Conservation (phyloP, 148 eudicot species). For the Rhododendron mucronatum region DNA sequence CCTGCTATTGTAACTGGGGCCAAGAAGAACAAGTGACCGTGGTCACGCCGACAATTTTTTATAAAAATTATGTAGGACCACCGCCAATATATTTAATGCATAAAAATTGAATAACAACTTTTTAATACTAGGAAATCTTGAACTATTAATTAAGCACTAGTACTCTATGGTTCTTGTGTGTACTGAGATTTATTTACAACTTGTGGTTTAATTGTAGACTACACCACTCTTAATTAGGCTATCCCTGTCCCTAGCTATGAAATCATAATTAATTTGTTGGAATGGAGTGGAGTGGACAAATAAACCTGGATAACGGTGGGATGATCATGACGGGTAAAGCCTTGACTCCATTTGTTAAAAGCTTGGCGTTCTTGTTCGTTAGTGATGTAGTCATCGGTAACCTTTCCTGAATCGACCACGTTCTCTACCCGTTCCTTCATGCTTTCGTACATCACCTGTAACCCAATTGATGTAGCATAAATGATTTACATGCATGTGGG, state of each 20-base stretch:
- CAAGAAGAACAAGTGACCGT: no score
- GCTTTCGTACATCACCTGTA: constrained; percentile 56
- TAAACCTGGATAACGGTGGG: constrained; percentile 66
- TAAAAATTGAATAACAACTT: no score
- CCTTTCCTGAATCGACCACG: constrained; percentile 40
- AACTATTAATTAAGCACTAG: no score
- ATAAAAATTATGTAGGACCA: no score
- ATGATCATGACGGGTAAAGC: constrained; percentile 54
- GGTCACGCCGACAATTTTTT: no score
- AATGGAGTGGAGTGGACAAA: neutral
- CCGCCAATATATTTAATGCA: no score
- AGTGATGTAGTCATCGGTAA: constrained; percentile 33
- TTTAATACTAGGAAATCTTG: no score
- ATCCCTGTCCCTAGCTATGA: neutral
- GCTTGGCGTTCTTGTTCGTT: constrained; percentile 24
- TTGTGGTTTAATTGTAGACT: no score
- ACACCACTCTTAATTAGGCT: neutral
- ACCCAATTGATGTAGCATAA: neutral
- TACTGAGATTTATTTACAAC: no score
- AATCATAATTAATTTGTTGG: neutral
- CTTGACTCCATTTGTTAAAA: constrained; percentile 50
- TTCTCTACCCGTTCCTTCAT: constrained; percentile 59
- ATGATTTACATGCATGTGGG: no score
- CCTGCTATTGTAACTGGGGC: no score
- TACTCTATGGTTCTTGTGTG: no score